These are phyloP conservation scores for Podospora pseudopauciseta DNA, from an alignment of 495 filamentous ascomycete genomes.

Conservation along the genomic window DNA sequence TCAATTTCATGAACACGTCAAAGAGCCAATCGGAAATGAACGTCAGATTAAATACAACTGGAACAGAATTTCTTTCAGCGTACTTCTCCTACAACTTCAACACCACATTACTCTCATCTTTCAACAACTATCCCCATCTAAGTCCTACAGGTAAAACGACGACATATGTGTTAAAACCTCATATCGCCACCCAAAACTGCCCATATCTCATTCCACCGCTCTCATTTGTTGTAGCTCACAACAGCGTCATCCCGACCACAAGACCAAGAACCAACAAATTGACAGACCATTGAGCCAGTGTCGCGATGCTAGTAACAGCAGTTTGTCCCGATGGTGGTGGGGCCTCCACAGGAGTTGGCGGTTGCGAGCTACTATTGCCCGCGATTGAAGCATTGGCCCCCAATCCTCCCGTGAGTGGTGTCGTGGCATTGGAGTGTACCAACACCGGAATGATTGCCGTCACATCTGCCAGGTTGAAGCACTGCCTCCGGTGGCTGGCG, in stretches of 20 bases:
- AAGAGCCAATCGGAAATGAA: not conserved
- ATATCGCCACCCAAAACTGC: not conserved
- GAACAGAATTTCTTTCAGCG: not conserved
- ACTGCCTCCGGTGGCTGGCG: constrained; percentile 16
- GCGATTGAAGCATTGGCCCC: constrained; percentile 10
- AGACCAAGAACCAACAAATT: not conserved
- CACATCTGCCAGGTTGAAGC: constrained; percentile 17
- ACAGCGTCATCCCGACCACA: not conserved
- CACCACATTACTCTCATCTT: not conserved
- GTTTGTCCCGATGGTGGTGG: not conserved
- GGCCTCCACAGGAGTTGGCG: not conserved
- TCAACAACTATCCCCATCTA: not conserved
- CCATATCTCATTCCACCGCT: not conserved
- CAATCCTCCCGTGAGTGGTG: constrained; percentile 7
- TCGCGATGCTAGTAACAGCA: constrained; percentile 8
- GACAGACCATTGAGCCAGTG: not conserved
- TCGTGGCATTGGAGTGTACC: constrained; percentile 15
- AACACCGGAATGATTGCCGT: constrained; percentile 15
- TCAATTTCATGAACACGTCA: no score
- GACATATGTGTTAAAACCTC: not conserved
- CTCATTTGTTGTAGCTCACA: not conserved
- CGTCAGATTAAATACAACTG: not conserved
- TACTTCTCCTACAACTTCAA: not conserved
- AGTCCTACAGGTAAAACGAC: not conserved
- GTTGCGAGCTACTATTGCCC: constrained; percentile 8